Percentiles rank a stretch among this genome's conserved stretches.
Evolutionary conservation across 257 asterid species (phyloP).

Genomic region (Fraxinus pennsylvanica): DNA sequence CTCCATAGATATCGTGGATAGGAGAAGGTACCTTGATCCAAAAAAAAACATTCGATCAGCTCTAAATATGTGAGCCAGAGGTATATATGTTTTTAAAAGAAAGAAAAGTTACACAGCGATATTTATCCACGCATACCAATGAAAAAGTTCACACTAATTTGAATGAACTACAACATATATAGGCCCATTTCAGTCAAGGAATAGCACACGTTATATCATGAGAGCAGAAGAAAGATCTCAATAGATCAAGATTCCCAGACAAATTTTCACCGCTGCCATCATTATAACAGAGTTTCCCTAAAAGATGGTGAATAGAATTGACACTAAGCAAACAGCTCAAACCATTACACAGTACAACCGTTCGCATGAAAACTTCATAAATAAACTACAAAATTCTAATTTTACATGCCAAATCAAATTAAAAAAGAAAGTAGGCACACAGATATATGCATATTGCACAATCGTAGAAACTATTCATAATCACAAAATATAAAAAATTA

Average conservation of each 20-base stretch:
- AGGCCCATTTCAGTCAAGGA: neutral
- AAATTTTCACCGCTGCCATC: neutral
- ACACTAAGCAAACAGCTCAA: neutral
- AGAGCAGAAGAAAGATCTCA: neutral
- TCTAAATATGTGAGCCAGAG: neutral
- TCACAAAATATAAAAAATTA: neutral
- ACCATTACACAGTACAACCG: neutral
- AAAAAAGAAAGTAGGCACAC: too few species aligned
- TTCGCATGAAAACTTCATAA: neutral
- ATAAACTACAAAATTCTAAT: neutral
- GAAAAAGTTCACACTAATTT: neutral
- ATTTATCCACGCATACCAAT: too few species aligned
- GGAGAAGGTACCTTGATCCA: neutral
- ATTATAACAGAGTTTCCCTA: neutral
- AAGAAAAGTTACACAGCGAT: neutral
- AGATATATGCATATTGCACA: neutral
- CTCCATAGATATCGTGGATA: neutral
- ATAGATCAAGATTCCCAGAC: neutral
- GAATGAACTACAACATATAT: neutral
- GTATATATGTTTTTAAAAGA: neutral
- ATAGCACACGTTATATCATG: neutral
- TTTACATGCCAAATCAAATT: neutral
- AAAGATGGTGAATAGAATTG: neutral
- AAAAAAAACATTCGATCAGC: neutral
- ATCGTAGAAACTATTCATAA: neutral